Evolutionary conservation across 352 stramenopile genomes (phyloP).

Genomic region (Phytopythium delawarense): DNA sequence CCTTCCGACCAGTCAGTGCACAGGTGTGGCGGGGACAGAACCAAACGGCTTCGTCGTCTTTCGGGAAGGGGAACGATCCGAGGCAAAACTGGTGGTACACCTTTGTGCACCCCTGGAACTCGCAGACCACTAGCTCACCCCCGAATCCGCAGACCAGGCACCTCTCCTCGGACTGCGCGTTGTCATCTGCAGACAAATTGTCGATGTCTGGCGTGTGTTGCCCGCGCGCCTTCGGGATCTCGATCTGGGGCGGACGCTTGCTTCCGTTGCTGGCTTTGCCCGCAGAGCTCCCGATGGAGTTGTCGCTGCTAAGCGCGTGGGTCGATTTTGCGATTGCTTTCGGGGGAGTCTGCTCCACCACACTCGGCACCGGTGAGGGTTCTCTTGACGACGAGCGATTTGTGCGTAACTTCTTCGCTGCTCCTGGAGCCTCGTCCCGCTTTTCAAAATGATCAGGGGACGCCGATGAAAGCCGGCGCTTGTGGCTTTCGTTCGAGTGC

Average conservation of each 20-base stretch:
- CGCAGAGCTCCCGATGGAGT: background rate
- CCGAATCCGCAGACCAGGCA: constrained; percentile 79
- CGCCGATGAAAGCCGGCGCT: constrained; percentile 46
- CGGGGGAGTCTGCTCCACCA: constrained; percentile 25
- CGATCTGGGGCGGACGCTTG: constrained; percentile 40
- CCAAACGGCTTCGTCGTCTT: constrained; percentile 79
- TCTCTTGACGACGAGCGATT: constrained; percentile 39
- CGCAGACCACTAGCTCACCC: constrained; percentile 79
- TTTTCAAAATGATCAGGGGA: constrained; percentile 35
- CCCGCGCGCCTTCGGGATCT: constrained; percentile 30
- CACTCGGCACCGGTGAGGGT: constrained; percentile 26
- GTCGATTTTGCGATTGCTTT: constrained; percentile 18
- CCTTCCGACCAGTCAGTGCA: constrained; percentile 51
- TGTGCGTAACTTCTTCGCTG: constrained; percentile 43
- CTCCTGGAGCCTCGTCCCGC: constrained; percentile 10
- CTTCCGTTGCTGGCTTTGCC: constrained; percentile 7
- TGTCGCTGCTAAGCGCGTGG: background rate
- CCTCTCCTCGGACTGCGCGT: constrained; percentile 66
- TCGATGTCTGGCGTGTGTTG: constrained; percentile 29
- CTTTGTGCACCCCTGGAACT: constrained; percentile 78
- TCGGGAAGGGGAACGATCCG: constrained; percentile 70
- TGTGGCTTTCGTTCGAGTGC: constrained; percentile 40
- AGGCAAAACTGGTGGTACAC: constrained; percentile 88
- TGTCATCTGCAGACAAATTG: constrained; percentile 28
- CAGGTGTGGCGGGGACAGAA: constrained; percentile 79